Evolutionary conservation across 2,329 filamentous ascomycete species (phyloP), one percentile per base, ranked within the genome.

Genomic region (Monosporascus sp.): DNA sequence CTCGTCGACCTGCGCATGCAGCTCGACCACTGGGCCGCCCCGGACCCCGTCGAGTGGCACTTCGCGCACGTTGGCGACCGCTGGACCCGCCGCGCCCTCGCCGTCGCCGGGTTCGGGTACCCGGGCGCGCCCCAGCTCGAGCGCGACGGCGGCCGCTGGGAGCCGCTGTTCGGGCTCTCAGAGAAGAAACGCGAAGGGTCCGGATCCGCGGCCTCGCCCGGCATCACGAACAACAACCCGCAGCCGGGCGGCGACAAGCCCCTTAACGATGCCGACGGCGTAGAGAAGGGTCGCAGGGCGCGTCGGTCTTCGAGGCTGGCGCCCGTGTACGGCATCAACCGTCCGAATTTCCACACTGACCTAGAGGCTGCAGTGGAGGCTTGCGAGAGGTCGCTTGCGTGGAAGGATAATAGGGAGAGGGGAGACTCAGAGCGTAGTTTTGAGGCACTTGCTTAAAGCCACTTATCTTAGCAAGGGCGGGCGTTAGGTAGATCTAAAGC

Each of bases 71-170:
- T 84, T 7, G 70, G 70, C 53, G 82, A 81, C 60, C 74, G 75
- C 8, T 85, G 81, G 82, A 76, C 79, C 6, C 75, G 79, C 27
- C 75, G 80, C 3, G 79, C 81, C 0, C 74, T 85, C 0, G 74
- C 79, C 1, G 72, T 72, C 0, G 78, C 77, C 1, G 82, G 82
- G 0, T 85, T 85, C 54, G 82, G 82, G 0, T 76, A 70, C 51
- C 75, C 68, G 1, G 47, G 52, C 48, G 39, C 48, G 11, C 6
- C 15, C 17, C 18, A 48, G 35, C n/a, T 57, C 41, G 45, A 41
- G 20, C 24, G 38, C 17, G 38, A 41, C 38, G 38, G 18, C 38
- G 31, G 27, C 2, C 53, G 24, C 2, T 55, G 52, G 56, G 54
- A 57, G 25, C 55, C 53, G 15, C 44, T 52, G 5, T 58, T 66